Evolutionary conservation across 2,329 filamentous ascomycete species (phyloP), one percentile per base, ranked within the genome.

Genomic region (Cercospora sp.): DNA sequence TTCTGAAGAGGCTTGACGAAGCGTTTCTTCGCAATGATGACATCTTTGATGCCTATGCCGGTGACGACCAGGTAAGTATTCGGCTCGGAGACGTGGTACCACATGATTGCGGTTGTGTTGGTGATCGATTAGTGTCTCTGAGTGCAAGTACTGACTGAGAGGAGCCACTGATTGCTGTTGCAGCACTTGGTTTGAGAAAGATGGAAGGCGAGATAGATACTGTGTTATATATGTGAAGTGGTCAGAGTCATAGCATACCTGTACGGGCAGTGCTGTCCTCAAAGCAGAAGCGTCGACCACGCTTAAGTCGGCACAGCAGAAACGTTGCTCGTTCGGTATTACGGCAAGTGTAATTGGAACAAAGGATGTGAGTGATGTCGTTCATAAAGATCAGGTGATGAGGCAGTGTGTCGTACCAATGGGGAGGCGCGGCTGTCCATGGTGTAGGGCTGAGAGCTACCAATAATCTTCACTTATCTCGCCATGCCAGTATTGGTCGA

Each of bases 31-130:
- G 87, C 88, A 79, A 96, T 93, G 73, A 87, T 87, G 74, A 96
- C 88, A 75, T 86, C 89, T 53, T 89, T 84, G 74, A 97, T 86
- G 72, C 90, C 88, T 81, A 89, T 89, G 81, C 93, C 92, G 51
- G 75, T 77, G 53, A 74, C 87, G 84, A 92, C 92, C 80, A 96
- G 90, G 85, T 95, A 96, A 81, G 93, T 88, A 81, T 93, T 91
- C 30, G 91, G 89, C 66, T 88, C 87, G 21, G 91, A 90, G 71
- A 93, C 86, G 78, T 85, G 87, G 61, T 75, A 78, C 70, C 77
- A 81, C 70, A 77, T 76, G 21, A 12, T 68, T 37, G 66, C 63
- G 26, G 62, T 70, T 45, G 57, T 65, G 49, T 53, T 28, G 49
- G 13, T 16, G 49, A 53, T 37, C 5, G 34, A 34, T 16, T 21